Percentiles rank a stretch among this genome's conserved stretches.
phyloP scores from a whole-genome alignment of 495 filamentous ascomycete genomes.

The Elasticomyces elasticus region DNA sequence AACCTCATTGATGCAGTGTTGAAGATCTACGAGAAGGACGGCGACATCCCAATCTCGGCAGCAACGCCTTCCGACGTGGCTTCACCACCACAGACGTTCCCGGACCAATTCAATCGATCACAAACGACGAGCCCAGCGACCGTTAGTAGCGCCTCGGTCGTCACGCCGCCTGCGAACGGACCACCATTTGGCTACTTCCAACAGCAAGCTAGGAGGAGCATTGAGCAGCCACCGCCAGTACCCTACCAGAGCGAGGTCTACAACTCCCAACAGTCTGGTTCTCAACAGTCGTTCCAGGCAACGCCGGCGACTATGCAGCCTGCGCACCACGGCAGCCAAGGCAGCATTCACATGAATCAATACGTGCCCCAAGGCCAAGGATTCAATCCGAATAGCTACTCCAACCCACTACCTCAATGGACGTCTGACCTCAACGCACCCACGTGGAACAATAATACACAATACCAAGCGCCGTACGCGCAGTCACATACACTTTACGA shows the following conservation, averaged over 20 bases:
- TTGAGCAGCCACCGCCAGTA: conserved; percentile 15
- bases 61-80: conserved; percentile 41
- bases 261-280: background rate
- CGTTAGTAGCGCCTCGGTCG: conserved; percentile 24
- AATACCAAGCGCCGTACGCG: too few species aligned
- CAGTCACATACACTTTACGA: background rate
- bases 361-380: background rate
- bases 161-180: conserved; percentile 21
- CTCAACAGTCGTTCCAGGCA: background rate
- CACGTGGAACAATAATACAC: background rate
- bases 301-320: conserved; percentile 9
- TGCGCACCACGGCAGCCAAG: background rate
- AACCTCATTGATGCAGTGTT: conserved; percentile 73
- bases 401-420: conserved; percentile 26
- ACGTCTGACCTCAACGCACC: conserved; percentile 24
- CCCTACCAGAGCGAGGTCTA: conserved; percentile 7
- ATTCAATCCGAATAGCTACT: conserved; percentile 26
- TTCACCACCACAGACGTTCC: conserved; percentile 18
- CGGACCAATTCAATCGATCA: conserved; percentile 25
- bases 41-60: conserved; percentile 55
- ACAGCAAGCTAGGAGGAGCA: conserved; percentile 17
- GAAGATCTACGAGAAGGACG: conserved; percentile 60
- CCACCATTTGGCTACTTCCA: conserved; percentile 29
- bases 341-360: background rate
- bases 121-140: conserved; percentile 29